Evolutionary conservation across 2,329 filamentous ascomycete genomes (phyloP).

Genomic region (Neophaeococcomyces aloes): DNA sequence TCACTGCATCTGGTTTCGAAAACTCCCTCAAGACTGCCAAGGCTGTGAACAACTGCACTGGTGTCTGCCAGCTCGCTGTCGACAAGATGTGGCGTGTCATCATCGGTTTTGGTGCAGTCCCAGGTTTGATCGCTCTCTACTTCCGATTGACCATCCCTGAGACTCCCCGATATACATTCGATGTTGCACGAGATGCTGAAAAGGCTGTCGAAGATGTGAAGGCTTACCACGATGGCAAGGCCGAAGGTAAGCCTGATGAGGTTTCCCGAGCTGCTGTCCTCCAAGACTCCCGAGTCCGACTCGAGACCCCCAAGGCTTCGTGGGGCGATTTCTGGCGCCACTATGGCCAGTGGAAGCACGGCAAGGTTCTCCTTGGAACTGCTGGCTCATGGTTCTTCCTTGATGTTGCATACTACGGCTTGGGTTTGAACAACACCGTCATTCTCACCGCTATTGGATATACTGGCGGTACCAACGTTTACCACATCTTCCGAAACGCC

Average conservation of each 20-base stretch:
- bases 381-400: conserved; percentile 78
- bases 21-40: conserved; percentile 46
- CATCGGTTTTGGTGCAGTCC: conserved; percentile 71
- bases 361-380: conserved; percentile 63
- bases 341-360: conserved; percentile 62
- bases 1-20: conserved; percentile 63
- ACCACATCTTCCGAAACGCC: conserved; percentile 61
- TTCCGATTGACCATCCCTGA: conserved; percentile 81
- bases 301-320: conserved; percentile 59
- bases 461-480: conserved; percentile 52
- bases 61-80: conserved; percentile 56
- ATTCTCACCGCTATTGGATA: conserved; percentile 65
- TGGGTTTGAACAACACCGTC: conserved; percentile 65
- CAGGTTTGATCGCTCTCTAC: conserved; percentile 71
- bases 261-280: conserved; percentile 51
- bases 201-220: conserved; percentile 63
- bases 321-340: conserved; percentile 61
- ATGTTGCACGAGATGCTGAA: conserved; percentile 63
- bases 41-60: conserved; percentile 47
- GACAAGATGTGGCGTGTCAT: conserved; percentile 83
- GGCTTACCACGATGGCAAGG: conserved; percentile 60
- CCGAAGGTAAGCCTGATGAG: conserved; percentile 56
- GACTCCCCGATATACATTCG: conserved; percentile 79
- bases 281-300: conserved; percentile 42
- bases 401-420: conserved; percentile 53